A percentile compares a stretch with the other conserved stretches of the same genome.
Conservation (phyloP, 129 eudicot species). For the Tagetes erecta region DNA sequence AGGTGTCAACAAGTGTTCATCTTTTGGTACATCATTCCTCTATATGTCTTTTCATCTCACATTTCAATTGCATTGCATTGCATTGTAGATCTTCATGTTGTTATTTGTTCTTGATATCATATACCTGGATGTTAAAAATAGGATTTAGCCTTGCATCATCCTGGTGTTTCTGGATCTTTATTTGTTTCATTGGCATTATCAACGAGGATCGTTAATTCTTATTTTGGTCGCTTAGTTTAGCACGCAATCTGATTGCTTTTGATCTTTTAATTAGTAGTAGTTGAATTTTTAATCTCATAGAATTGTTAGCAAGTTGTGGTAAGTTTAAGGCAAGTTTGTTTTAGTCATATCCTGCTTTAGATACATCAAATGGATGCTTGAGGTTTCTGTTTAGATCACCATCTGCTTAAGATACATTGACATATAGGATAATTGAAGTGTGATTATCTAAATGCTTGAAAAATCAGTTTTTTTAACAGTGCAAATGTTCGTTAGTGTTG, state of each 20-base stretch:
- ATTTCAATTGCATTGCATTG: constrained; percentile 8
- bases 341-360: constrained; percentile 7
- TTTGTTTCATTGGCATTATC: constrained; percentile 20
- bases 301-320: constrained; percentile 13
- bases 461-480: no score
- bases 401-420: background rate
- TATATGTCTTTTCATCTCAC: constrained; percentile 7
- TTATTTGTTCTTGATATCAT: constrained; percentile 12
- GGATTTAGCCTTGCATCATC: background rate
- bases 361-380: constrained; percentile 12
- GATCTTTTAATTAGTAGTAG: constrained; percentile 10
- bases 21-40: constrained; percentile 54
- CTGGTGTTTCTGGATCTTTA: constrained; percentile 35
- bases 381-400: constrained; percentile 13
- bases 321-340: background rate
- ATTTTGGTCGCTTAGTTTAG: background rate
- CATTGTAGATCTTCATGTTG: constrained; percentile 27
- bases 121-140: constrained; percentile 10
- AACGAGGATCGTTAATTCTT: background rate
- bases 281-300: background rate
- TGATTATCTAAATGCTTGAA: no score
- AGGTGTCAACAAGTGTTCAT: constrained; percentile 99
- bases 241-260: constrained; percentile 22
- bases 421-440: background rate
- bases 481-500: background rate